phyloP scores from a whole-genome alignment of 2,329 filamentous ascomycete species.

The Trichophyton simii region DNA sequence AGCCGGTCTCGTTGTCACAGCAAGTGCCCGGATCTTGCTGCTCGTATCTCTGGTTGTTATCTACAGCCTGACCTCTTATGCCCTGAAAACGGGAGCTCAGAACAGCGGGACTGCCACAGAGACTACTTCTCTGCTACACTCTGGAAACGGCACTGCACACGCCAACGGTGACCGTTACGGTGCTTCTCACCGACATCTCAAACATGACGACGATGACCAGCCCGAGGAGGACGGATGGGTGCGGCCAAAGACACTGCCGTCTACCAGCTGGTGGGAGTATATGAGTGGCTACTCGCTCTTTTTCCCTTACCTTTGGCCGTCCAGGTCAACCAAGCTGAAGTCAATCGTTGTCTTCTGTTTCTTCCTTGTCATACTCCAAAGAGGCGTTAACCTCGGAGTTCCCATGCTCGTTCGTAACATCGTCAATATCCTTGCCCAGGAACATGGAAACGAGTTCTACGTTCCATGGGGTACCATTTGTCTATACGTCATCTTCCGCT shows the following conservation, averaged over 20 bases:
- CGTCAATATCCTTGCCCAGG: slow-evolving; percentile 56
- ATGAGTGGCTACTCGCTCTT: slow-evolving; percentile 83
- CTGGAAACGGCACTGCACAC: slow-evolving; percentile 25
- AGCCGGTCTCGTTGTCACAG: slow-evolving; percentile 38
- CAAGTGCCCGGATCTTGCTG: slow-evolving; percentile 55
- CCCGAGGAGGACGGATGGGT: slow-evolving; percentile 57
- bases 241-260: slow-evolving; percentile 71
- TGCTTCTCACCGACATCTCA: slow-evolving; percentile 35
- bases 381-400: slow-evolving; percentile 74
- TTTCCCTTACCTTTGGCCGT: slow-evolving; percentile 94
- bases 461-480: slow-evolving; percentile 65
- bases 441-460: slow-evolving; percentile 37
- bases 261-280: slow-evolving; percentile 93
- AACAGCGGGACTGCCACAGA: slow-evolving; percentile 30
- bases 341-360: slow-evolving; percentile 73
- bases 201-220: slow-evolving; percentile 44
- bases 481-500: slow-evolving; percentile 63
- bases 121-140: slow-evolving; percentile 31
- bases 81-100: slow-evolving; percentile 30
- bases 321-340: slow-evolving; percentile 63
- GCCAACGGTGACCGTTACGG: slow-evolving; percentile 42
- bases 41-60: slow-evolving; percentile 49
- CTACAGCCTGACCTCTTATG: slow-evolving; percentile 42
- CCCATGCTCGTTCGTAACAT: slow-evolving; percentile 70
- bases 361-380: slow-evolving; percentile 62